Evolutionary conservation across 306 rosid species (phyloP).

Genomic region (Nissolia schottii): DNA sequence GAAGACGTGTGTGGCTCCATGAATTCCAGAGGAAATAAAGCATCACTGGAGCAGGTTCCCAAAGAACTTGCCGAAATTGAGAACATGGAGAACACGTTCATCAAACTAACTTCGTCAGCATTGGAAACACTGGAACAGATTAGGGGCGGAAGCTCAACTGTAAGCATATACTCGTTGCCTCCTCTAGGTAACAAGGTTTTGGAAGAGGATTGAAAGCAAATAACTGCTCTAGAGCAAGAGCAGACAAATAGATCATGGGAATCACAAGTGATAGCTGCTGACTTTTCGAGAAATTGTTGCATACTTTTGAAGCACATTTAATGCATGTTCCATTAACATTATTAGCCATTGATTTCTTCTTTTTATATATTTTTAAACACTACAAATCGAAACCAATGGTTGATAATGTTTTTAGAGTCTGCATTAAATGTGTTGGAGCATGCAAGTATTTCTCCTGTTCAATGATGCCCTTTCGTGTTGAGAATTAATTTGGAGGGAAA

Average conservation of each 20-base stretch:
- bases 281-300: too few species aligned
- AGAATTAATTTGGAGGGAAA: conserved; percentile 6
- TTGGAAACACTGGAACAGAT: conserved; percentile 58
- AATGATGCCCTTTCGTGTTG: neutral
- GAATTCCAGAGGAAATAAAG: conserved; percentile 26
- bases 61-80: conserved; percentile 65
- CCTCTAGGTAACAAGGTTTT: conserved; percentile 42
- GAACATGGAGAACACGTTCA: conserved; percentile 61
- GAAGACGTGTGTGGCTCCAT: conserved; percentile 35
- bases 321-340: too few species aligned
- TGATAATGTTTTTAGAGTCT: too few species aligned
- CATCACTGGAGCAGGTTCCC: conserved; percentile 38
- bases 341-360: too few species aligned
- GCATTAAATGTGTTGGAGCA: too few species aligned
- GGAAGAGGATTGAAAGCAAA: conserved; percentile 36
- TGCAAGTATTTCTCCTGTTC: neutral
- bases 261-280: neutral
- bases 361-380: too few species aligned
- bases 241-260: conserved; percentile 22
- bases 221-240: conserved; percentile 26
- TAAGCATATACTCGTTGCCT: conserved; percentile 65
- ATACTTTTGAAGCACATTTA: too few species aligned
- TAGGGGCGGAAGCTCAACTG: conserved; percentile 80
- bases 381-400: too few species aligned
- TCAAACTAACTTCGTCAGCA: conserved; percentile 59